Percentiles rank a stretch among this genome's conserved stretches.
phyloP scores from a whole-genome alignment of 2,329 filamentous ascomycete species.

The Pseudocercospora musae region DNA sequence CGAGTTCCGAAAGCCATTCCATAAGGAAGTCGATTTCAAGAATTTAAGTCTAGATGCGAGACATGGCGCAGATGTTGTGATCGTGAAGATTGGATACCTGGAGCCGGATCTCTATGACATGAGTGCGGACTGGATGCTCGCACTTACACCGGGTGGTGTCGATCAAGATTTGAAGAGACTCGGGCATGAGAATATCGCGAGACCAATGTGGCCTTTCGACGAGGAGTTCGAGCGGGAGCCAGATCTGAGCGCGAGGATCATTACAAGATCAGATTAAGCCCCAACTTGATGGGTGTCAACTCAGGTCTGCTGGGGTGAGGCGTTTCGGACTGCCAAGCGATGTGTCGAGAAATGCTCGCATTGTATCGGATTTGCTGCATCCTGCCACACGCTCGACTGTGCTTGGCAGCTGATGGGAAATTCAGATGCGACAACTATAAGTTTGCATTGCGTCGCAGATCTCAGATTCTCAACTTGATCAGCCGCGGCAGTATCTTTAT shows the following conservation, averaged over 20 bases:
- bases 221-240: constrained; percentile 5
- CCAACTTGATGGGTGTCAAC: background rate
- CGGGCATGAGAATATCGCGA: constrained; percentile 16
- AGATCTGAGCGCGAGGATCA: constrained; percentile 17
- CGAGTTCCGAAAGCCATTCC: constrained; percentile 24
- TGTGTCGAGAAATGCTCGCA: background rate
- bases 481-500: background rate
- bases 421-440: background rate
- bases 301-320: background rate
- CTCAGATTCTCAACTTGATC: background rate
- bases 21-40: constrained; percentile 20
- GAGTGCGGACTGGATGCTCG: constrained; percentile 23
- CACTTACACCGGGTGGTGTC: constrained; percentile 23
- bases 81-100: constrained; percentile 26
- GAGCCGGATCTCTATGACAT: constrained; percentile 25
- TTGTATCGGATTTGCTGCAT: too few relatives aligned
- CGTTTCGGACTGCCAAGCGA: background rate
- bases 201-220: constrained; percentile 26
- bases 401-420: background rate
- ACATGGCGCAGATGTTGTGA: constrained; percentile 16
- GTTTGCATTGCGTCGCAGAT: background rate
- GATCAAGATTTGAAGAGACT: constrained; percentile 21
- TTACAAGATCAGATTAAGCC: constrained; percentile 11
- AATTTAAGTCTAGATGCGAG: constrained; percentile 17
- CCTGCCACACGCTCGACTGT: too few relatives aligned